A percentile compares a stretch with the other conserved stretches of the same genome.
phyloP scores from a whole-genome alignment of 1,284 basidiomycete species.

The Apiotrichum porosum region DNA sequence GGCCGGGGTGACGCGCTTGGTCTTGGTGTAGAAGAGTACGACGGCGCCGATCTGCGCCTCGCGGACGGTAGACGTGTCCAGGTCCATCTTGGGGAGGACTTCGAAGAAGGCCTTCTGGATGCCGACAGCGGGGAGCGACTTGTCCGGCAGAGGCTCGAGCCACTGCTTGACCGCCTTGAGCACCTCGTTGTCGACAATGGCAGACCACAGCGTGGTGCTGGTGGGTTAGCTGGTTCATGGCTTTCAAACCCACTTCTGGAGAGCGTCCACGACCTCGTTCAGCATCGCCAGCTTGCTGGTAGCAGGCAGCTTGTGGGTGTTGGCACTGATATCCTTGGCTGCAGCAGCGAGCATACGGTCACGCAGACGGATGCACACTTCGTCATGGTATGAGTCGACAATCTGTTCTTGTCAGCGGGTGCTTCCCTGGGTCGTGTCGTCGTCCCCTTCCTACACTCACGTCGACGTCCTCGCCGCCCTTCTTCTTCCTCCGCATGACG shows the following conservation, averaged over 20 bases:
- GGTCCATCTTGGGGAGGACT: slow-evolving; percentile 78
- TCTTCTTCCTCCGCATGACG: slow-evolving; percentile 63
- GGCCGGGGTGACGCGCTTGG: slow-evolving; percentile 73
- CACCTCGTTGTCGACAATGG: slow-evolving; percentile 91
- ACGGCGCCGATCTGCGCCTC: slow-evolving; percentile 88
- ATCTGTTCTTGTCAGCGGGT: too few relatives aligned
- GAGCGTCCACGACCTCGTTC: slow-evolving; percentile 81
- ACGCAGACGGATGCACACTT: slow-evolving; percentile 77
- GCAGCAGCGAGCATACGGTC: slow-evolving; percentile 84
- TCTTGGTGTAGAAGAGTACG: slow-evolving; percentile 90
- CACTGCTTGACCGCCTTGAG: slow-evolving; percentile 84
- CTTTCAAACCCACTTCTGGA: slow-evolving; percentile 72
- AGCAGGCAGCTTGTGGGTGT: slow-evolving; percentile 77
- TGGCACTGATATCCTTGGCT: slow-evolving; percentile 75
- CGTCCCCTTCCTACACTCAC: slow-evolving; percentile 20
- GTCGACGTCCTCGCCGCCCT: slow-evolving; percentile 56
- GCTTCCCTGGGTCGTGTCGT: not conserved
- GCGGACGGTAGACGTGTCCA: slow-evolving; percentile 86
- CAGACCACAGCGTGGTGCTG: slow-evolving; percentile 78
- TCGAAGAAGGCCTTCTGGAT: slow-evolving; percentile 91
- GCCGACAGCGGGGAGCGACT: slow-evolving; percentile 87
- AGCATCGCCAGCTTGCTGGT: slow-evolving; percentile 79
- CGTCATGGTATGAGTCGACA: slow-evolving; percentile 83
- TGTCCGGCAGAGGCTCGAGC: slow-evolving; percentile 92
- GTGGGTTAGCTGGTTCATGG: not conserved